A percentile compares a stretch with the other conserved stretches of the same genome.
phyloP scores from a whole-genome alignment of 2,329 filamentous ascomycete species.

The Neurospora crassa region DNA sequence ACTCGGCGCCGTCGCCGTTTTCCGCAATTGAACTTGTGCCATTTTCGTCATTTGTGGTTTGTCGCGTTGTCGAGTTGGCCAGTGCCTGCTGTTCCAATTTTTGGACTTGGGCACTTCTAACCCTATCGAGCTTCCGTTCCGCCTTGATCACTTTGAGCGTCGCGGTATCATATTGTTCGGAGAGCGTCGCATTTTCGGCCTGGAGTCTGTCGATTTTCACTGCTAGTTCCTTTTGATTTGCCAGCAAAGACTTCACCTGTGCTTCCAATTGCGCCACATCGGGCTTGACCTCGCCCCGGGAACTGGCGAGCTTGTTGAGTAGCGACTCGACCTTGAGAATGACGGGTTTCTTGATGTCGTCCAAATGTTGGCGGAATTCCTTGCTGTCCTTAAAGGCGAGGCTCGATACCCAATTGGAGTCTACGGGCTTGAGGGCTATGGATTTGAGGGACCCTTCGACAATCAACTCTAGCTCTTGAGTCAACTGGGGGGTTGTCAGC shows the following conservation, averaged over 20 bases:
- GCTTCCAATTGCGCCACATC: constrained; percentile 65
- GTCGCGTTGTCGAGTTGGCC: constrained; percentile 47
- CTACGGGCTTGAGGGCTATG: constrained; percentile 29
- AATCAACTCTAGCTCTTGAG: constrained; percentile 56
- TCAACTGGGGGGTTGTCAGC: constrained; percentile 34
- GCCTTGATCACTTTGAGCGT: constrained; percentile 89
- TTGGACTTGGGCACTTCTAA: constrained; percentile 79
- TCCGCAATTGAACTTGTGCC: constrained; percentile 32
- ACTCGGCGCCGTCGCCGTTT: constrained; percentile 45
- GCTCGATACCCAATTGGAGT: constrained; percentile 45
- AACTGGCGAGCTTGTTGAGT: constrained; percentile 45
- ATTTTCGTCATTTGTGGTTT: constrained; percentile 41
- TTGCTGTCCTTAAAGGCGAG: constrained; percentile 53
- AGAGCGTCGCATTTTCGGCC: constrained; percentile 73
- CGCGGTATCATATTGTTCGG: constrained; percentile 78
- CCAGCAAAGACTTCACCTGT: constrained; percentile 65
- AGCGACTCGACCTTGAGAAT: constrained; percentile 64
- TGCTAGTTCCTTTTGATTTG: constrained; percentile 72
- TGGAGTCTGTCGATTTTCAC: constrained; percentile 66
- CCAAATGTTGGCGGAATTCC: constrained; percentile 75
- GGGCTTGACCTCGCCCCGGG: constrained; percentile 47
- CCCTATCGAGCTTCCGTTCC: constrained; percentile 86
- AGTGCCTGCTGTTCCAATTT: constrained; percentile 87
- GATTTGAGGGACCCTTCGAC: constrained; percentile 32
- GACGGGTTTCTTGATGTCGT: constrained; percentile 66